Base-by-base conservation (phyloP, 169 alveolate species). In the Toxoplasma gondii region DNA sequence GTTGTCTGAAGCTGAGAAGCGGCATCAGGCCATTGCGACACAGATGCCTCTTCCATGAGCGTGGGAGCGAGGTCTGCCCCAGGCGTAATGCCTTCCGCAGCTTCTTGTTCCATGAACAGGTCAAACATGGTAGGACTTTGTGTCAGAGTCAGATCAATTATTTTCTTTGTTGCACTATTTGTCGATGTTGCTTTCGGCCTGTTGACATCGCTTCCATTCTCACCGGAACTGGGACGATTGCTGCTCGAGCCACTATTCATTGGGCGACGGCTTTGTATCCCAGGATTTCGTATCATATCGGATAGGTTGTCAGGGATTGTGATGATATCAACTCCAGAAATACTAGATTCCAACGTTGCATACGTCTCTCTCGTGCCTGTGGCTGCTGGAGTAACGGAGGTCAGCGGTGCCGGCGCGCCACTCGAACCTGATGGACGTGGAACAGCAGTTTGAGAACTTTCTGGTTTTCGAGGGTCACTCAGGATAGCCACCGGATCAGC, bases 81-180 rank as follows among this genome's bases (percentile, higher is more conserved):
- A 36, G 45, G 39, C 49, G 86, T n/a, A n/a, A 36, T 78, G 39
- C 86, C 86, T 78, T 78, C 86, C 24, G 39, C 86, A n/a, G 86
- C 86, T n/a, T 78, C 86, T 78, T 78, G 49, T n/a, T 78, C 45
- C 49, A 78, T 78, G 86, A 78, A 78, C 45, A 24, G 49, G 45
- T 78, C 86, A 38, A 78, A 78, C 49, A 78, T 38, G 44, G 39
- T 78, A 38, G 86, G 74, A 27, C n/a, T 64, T 31, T 64, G 74
- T 22, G n/a, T 16, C 34, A 64, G 74, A 7, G 74, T 22, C 24
- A 31, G 74, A 27, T 64, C 74, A 31, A 10, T 12, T 16, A 64
- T 27, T 64, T 64, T 64, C 74, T 64, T 64, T 16, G 74, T 16
- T 27, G 74, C 74, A 64, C 74, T 64, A 49, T 12, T 12, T 49